Evolutionary conservation across 768 basidiomycete species (phyloP).

Genomic region (Pleurotus pulmonarius): DNA sequence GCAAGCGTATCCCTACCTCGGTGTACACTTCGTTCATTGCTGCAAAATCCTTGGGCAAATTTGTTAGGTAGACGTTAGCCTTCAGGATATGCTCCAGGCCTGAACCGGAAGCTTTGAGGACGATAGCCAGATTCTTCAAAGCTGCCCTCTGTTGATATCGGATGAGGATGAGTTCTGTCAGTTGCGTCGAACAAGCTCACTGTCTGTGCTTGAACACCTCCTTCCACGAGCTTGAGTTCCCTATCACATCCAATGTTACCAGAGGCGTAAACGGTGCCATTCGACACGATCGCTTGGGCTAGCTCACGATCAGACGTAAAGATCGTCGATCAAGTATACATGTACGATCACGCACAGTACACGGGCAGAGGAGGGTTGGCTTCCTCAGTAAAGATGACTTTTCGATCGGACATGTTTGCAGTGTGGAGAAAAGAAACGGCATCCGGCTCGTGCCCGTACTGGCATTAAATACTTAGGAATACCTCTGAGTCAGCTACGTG

Average conservation of each 20-base stretch:
- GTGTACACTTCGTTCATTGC: slow-evolving; percentile 37
- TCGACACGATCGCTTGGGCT: slow-evolving; percentile 37
- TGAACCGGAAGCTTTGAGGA: slow-evolving; percentile 39
- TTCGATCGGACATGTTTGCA: slow-evolving; percentile 12
- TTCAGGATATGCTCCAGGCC: slow-evolving; percentile 38
- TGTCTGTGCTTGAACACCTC: slow-evolving; percentile 30
- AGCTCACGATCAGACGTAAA: background rate
- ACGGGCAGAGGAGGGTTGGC: slow-evolving; percentile 31
- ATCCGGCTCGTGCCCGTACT: too few relatives aligned
- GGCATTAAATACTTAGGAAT: too few relatives aligned
- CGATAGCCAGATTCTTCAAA: slow-evolving; percentile 33
- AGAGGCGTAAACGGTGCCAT: slow-evolving; percentile 31
- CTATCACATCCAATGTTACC: slow-evolving; percentile 34
- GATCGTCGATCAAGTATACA: background rate
- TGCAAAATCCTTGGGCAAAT: slow-evolving; percentile 32
- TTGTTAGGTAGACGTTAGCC: slow-evolving; percentile 35
- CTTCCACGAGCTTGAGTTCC: slow-evolving; percentile 29
- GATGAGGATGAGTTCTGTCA: background rate
- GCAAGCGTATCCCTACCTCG: slow-evolving; percentile 19
- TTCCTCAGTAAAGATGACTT: slow-evolving; percentile 24
- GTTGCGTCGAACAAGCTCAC: slow-evolving; percentile 16
- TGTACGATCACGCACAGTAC: slow-evolving; percentile 25
- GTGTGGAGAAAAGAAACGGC: background rate
- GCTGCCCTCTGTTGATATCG: slow-evolving; percentile 25
- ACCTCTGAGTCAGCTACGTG: slow-evolving; percentile 8